These are phyloP conservation scores for Pluteus cervinus DNA, from an alignment of 768 basidiomycete species.

Conservation along the genomic window DNA sequence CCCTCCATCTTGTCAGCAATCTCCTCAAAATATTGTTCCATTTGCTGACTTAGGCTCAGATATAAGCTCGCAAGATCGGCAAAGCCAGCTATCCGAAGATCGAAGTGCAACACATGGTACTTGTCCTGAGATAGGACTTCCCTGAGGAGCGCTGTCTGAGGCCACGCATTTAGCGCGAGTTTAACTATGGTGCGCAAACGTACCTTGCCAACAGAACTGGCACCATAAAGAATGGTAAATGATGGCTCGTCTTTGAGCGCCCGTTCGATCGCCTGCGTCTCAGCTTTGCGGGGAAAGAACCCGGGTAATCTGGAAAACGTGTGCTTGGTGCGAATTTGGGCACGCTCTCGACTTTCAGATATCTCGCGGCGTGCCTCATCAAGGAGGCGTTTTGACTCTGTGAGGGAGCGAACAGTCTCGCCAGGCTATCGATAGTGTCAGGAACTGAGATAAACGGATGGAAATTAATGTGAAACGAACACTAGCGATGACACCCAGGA, in stretches of 20 bases:
- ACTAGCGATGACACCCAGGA: slow-evolving; percentile 68
- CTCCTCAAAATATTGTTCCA: slow-evolving; percentile 74
- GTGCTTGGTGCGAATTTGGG: slow-evolving; percentile 65
- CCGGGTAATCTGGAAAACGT: slow-evolving; percentile 74
- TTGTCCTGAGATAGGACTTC: slow-evolving; percentile 64
- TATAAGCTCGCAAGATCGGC: slow-evolving; percentile 78
- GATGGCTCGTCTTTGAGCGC: slow-evolving; percentile 66
- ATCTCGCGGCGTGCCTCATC: slow-evolving; percentile 78
- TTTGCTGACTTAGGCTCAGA: slow-evolving; percentile 68
- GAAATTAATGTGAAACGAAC: slow-evolving; percentile 32
- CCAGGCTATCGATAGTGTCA: slow-evolving; percentile 44
- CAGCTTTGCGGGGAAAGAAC: slow-evolving; percentile 65
- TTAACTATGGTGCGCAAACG: slow-evolving; percentile 1
- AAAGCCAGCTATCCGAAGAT: slow-evolving; percentile 79
- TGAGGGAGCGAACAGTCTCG: slow-evolving; percentile 72
- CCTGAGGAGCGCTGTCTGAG: slow-evolving; percentile 68
- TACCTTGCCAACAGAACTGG: slow-evolving; percentile 79
- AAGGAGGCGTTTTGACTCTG: slow-evolving; percentile 68
- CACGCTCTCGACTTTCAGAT: slow-evolving; percentile 56
- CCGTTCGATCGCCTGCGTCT: slow-evolving; percentile 60
- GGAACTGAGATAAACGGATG: slow-evolving; percentile 8
- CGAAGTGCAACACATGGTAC: slow-evolving; percentile 81
- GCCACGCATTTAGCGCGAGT: slow-evolving; percentile 3
- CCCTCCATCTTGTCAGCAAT: slow-evolving; percentile 55
- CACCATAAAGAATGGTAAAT: slow-evolving; percentile 77